Conservation (phyloP, 2,329 filamentous ascomycete genomes). For the Aspergillus jensenii region DNA sequence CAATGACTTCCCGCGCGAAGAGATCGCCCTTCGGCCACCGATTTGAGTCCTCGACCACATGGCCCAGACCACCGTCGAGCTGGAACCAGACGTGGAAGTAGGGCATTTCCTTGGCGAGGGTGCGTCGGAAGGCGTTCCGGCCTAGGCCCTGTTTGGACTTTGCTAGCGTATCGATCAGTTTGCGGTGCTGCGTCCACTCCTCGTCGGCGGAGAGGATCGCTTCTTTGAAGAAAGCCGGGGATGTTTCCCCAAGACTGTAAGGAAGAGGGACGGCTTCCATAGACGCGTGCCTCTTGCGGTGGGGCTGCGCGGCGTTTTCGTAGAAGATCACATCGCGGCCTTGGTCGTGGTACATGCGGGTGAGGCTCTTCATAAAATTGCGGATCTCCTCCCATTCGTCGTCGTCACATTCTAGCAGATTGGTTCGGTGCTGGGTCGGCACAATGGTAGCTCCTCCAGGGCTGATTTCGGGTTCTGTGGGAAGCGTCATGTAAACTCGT, state of each 20-base stretch:
- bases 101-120: slow-evolving; percentile 90
- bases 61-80: slow-evolving; percentile 86
- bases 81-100: slow-evolving; percentile 98
- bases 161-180: slow-evolving; percentile 80
- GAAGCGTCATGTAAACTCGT: slow-evolving; percentile 80
- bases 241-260: slow-evolving; percentile 84
- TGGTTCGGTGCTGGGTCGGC: slow-evolving; percentile 80
- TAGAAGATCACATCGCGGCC: slow-evolving; percentile 94
- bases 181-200: slow-evolving; percentile 94
- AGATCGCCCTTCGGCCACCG: slow-evolving; percentile 88
- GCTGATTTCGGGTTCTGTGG: slow-evolving; percentile 84
- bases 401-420: slow-evolving; percentile 96
- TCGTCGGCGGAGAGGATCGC: slow-evolving; percentile 84
- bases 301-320: slow-evolving; percentile 85
- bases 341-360: slow-evolving; percentile 89
- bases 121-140: slow-evolving; percentile 76
- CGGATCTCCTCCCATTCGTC: slow-evolving; percentile 99
- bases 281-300: slow-evolving; percentile 77
- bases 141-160: slow-evolving; percentile 65
- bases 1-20: slow-evolving; percentile 88
- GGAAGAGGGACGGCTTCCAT: slow-evolving; percentile 86
- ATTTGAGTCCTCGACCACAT: slow-evolving; percentile 82
- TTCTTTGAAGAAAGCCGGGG: slow-evolving; percentile 93
- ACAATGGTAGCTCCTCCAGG: slow-evolving; percentile 84
- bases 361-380: slow-evolving; percentile 98